Evolutionary conservation across 768 basidiomycete species (phyloP), one percentile per base, ranked within the genome.

Genomic region (Hebeloma cylindrosporum): DNA sequence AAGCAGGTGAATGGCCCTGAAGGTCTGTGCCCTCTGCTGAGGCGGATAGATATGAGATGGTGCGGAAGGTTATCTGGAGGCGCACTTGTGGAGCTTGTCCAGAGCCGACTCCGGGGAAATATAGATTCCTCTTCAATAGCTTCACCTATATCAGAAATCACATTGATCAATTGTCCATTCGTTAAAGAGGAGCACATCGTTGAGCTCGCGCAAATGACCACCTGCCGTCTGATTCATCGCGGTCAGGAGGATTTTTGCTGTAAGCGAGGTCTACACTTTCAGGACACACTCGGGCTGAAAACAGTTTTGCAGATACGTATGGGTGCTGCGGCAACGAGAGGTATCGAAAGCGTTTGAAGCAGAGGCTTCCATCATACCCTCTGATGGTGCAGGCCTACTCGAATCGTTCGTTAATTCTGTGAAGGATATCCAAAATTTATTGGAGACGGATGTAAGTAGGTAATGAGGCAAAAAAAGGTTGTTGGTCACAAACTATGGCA

Each of bases 401-500:
- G 9, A 32, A 30, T 21, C 43, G 21, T 13, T 41, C 43, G 20
- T 36, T 60, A 9, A 39, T 60, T 43, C 50, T 62, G 18, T 56
- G 39, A 41, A 39, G 10, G 17, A 17, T 8, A n/a, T n/a, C n/a
- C n/a, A n/a, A n/a, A n/a, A n/a, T n/a, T n/a, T 13, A 40, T 27
- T 34, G 41, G 14, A 16, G 45, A 22, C 37, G 11, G 32, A 7
- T 29, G 18, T 17, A 27, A 27, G 21, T 22, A 18, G 20, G 20
- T n/a, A 40, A 40, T 9, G 17, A 41, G 20, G 10, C 28, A 42
- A 17, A 40, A 6, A 50, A 25, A 23, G 40, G 38, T 34, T 57
- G 63, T 71, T 43, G 53, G 60, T 67, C 66, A 50, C 58, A 62
- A 59, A 64, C 75, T 85, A 87, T 87, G 79, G 81, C 81, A 76